Evolutionary conservation across 1,139 yeast genomes (phyloP), one percentile per base, ranked within the genome.

Genomic region (Candida sp.): DNA sequence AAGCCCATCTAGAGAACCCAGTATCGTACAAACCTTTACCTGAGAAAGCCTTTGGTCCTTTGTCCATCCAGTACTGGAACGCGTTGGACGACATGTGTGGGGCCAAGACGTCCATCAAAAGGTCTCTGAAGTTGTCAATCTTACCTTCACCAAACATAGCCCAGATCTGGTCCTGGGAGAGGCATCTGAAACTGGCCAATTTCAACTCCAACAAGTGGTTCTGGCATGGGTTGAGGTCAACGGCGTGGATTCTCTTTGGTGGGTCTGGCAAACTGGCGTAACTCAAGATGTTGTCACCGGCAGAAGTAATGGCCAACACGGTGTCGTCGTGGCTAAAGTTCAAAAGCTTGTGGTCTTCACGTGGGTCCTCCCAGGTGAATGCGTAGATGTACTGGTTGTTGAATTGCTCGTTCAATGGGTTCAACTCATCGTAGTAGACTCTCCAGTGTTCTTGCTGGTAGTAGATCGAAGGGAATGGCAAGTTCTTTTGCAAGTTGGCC

Each of bases 341-440:
- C 59, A 89, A 76, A 53, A 89, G 85, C 42, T 78, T 77, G 56
- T 84, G 81, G 68, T 89, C 96, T 68, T 88, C 96, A 52, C 88
- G 79, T 33, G 96, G 96, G 65, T 89, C 96, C 69, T 89, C 96
- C 96, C 96, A 89, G 7, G 96, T 89, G 69, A 89, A 89, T 3
- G 96, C 93, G 64, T 89, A 89, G 53, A 89, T 89, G 67, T 88
- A 89, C 69, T 88, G 92, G 64, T 87, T 79, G 53, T 81, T 84
- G 73, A 89, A 89, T 66, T 88, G 93, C 46, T 80, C 81, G 63
- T 86, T 86, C 61, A 80, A 81, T 8, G 88, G 83, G 60, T 83
- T 83, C 58, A 83, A 69, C 60, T 87, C 93, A 67, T 89, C 91
- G 63, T 85, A 89, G 69, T 85, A 89, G 39, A 88, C 92, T 63